Evolutionary conservation across 2,329 filamentous ascomycete species (phyloP), one percentile per base, ranked within the genome.

Genomic region (Fusarium buxicola): DNA sequence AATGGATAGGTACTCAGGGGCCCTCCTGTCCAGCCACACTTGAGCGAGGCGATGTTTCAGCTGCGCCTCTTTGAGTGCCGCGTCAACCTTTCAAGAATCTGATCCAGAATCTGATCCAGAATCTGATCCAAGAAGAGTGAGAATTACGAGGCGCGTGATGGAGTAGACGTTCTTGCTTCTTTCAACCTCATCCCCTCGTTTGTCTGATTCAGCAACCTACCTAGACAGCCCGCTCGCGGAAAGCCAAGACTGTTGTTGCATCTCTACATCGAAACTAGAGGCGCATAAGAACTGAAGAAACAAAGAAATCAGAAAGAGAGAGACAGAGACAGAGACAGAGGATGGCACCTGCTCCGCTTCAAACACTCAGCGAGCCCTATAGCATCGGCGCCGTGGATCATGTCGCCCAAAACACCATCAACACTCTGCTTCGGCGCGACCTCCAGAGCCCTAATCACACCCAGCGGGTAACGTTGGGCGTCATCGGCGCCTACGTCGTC

Each of bases 401-500:
- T 35, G 50, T 31, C 46, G 50, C 43, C 7, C 39, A 55, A 50
- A 52, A 65, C 13, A 31, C 46, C 13, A 43, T 61, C 55, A 48
- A 68, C 25, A 31, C 39, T 16, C 74, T 87, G 41, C 63, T 77
- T 16, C 79, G 78, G 55, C 85, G 88, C 52, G 81, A 82, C 48
- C 78, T 91, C 10, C 70, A 78, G 54, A 80, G 80, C 24, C 86
- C 88, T 36, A 89, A 86, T 64, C 84, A 87, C 70, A 90, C 90
- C 3, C 90, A 93, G 69, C 82, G 82, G 49, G 83, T 92, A 9
- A 92, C 90, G 0, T 78, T 92, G 24, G 89, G 89, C 8, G 80
- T 92, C 35, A 91, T 93, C 67, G 89, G 77, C 8, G 88, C 82
- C 31, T 93, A 93, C 75, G 83, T 90, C 3, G 89, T 92, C 15